phyloP scores from a whole-genome alignment of 1,139 yeast species.

The Kazachstania sp. region DNA sequence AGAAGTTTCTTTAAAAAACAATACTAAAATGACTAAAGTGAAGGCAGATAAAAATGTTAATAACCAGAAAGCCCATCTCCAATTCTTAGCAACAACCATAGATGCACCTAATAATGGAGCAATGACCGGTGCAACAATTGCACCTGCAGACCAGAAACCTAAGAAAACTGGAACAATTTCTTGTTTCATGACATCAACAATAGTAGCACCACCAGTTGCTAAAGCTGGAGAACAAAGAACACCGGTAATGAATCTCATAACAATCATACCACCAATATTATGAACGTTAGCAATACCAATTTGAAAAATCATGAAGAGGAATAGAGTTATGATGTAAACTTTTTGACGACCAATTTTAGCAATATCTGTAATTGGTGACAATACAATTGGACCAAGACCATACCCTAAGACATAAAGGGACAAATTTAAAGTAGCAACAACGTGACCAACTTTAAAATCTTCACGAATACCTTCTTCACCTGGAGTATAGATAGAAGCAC shows the following conservation, averaged over 20 bases:
- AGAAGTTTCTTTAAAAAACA: conserved; percentile 45
- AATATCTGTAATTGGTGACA: conserved; percentile 47
- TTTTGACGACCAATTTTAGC: conserved; percentile 46
- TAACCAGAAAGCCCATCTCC: conserved; percentile 44
- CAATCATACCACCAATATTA: conserved; percentile 42
- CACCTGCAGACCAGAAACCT: conserved; percentile 45
- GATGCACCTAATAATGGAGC: conserved; percentile 58
- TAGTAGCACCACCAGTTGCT: conserved; percentile 51
- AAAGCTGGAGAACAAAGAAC: conserved; percentile 48
- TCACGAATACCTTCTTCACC: conserved; percentile 28
- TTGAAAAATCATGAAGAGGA: conserved; percentile 48
- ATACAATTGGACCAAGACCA: conserved; percentile 47
- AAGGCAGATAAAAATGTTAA: conserved; percentile 35
- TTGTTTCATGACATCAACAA: conserved; percentile 44
- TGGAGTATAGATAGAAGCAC: conserved; percentile 54
- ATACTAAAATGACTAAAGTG: conserved; percentile 30
- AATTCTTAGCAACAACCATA: conserved; percentile 37
- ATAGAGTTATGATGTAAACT: conserved; percentile 45
- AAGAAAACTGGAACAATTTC: conserved; percentile 36
- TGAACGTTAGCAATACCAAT: conserved; percentile 51
- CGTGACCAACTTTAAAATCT: conserved; percentile 15
- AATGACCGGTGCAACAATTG: conserved; percentile 51
- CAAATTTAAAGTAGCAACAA: conserved; percentile 12
- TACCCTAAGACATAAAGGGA: conserved; percentile 41
- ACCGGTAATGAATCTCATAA: conserved; percentile 47